A percentile compares a stretch with the other conserved stretches of the same genome.
Conservation (phyloP, 2,329 filamentous ascomycete species). For the Fusarium tricinctum region DNA sequence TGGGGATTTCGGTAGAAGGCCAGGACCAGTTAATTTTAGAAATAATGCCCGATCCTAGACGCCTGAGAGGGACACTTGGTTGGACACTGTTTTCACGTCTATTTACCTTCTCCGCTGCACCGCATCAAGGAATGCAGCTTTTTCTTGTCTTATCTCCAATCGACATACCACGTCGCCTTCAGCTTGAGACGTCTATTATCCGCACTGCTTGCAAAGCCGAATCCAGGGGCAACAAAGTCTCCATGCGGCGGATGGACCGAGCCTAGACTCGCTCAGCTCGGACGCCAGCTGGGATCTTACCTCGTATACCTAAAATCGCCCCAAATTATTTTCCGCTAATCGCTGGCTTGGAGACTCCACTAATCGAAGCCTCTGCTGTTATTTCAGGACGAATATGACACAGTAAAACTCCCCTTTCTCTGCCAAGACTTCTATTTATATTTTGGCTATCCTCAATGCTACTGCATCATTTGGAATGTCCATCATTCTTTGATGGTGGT, state of each 20-base stretch:
- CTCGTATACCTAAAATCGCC: conserved; percentile 30
- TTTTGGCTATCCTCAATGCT: neutral
- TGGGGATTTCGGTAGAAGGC: conserved; percentile 10
- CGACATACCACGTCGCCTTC: too few relatives aligned
- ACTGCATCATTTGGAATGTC: neutral
- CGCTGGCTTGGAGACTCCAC: neutral
- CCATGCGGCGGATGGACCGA: conserved; percentile 2
- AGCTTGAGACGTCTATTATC: neutral
- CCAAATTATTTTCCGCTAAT: conserved; percentile 36
- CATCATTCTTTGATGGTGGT: neutral
- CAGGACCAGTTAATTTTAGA: conserved; percentile 17
- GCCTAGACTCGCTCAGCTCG: conserved; percentile 6
- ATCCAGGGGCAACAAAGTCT: neutral
- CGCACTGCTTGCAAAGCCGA: neutral
- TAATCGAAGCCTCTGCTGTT: conserved; percentile 11
- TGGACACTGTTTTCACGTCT: neutral
- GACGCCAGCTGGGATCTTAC: conserved; percentile 1
- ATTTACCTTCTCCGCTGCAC: neutral
- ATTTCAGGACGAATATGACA: conserved; percentile 16
- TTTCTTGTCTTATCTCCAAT: neutral
- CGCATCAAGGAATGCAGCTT: neutral
- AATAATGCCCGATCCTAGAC: conserved; percentile 1
- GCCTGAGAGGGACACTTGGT: neutral
- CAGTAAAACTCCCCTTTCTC: conserved; percentile 5
- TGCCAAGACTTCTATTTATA: conserved; percentile 19